Base-by-base conservation (phyloP, 2,329 filamentous ascomycete species). In the Biscogniauxia marginata region DNA sequence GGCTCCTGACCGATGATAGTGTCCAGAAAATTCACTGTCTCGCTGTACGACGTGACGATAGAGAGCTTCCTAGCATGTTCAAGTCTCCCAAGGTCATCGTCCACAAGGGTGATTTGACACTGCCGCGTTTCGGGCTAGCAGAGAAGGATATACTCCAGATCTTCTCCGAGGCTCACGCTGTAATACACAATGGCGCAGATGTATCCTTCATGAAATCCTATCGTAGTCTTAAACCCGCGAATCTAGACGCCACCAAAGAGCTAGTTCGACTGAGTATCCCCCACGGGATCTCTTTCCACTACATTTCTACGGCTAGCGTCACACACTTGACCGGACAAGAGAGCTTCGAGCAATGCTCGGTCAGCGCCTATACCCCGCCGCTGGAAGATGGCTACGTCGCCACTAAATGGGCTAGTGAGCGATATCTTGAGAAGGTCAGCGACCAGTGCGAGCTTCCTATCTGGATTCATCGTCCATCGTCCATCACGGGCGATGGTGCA, bases 11-110 rank as follows among this genome's bases (percentile, higher is more conserved):
- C 3, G 53, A 73, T 4, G 34, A 62, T 0, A 50, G 54, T 0
- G 68, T 82, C 0, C 24, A 53, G 1, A 66, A 64, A 11, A 64
- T 83, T 1, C 74, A 79, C 62, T 80, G 77, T 57, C 47, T 82
- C 8, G 77, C 78, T 4, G 65, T 79, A 1, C 65, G 71, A 5
- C 21, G 30, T 7, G 52, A 52, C n/a, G n/a, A n/a, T 25, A 25
- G 11, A 25, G 24, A 25, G 11, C 24, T 25, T 6, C 11, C 24
- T 25, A 6, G 24, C 24, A 25, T 25, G 11, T 25, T 25, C 24
- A 25, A 25, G 24, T 25, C 24, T 25, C 24, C 48, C 1, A 55
- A 55, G 19, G 44, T 55, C 19, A 44, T n/a, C n/a, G 13, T 55
- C 13, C 45, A 52, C 30, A 22, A 8, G 19, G 53, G 49, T 16